phyloP scores from a whole-genome alignment of 768 basidiomycete genomes.

The Lentinula detonsa region DNA sequence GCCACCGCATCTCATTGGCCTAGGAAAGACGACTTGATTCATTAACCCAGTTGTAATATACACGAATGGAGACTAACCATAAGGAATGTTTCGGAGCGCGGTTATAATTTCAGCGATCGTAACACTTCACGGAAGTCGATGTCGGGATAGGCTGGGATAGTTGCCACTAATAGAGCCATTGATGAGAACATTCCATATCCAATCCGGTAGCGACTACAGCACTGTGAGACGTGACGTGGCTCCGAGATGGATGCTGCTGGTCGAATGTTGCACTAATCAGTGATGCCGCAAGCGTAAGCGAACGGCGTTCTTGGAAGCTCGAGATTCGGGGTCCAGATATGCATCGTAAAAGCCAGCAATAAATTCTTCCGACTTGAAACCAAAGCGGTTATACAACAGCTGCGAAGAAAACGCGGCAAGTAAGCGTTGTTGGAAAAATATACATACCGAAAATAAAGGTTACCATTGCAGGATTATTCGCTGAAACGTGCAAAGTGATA shows the following conservation, averaged over 20 bases:
- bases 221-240: neutral
- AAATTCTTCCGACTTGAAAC: conserved; percentile 85
- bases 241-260: neutral
- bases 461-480: conserved; percentile 78
- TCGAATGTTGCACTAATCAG: neutral
- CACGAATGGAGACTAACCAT: neutral
- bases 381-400: conserved; percentile 81
- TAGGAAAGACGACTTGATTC: neutral
- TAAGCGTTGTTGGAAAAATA: neutral
- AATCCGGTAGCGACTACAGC: neutral
- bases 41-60: neutral
- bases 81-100: neutral
- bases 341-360: conserved; percentile 77
- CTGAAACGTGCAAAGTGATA: conserved; percentile 78
- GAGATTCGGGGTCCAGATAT: conserved; percentile 65
- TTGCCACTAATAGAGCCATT: neutral
- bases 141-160: neutral
- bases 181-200: neutral
- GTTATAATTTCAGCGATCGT: neutral
- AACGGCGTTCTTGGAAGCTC: conserved; percentile 77
- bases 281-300: conserved; percentile 62
- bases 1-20: neutral
- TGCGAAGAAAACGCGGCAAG: conserved; percentile 16
- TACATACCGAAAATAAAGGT: neutral
- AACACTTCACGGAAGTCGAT: too few species aligned